Base-by-base conservation (phyloP, 2,329 filamentous ascomycete genomes). In the Apiospora sp. region DNA sequence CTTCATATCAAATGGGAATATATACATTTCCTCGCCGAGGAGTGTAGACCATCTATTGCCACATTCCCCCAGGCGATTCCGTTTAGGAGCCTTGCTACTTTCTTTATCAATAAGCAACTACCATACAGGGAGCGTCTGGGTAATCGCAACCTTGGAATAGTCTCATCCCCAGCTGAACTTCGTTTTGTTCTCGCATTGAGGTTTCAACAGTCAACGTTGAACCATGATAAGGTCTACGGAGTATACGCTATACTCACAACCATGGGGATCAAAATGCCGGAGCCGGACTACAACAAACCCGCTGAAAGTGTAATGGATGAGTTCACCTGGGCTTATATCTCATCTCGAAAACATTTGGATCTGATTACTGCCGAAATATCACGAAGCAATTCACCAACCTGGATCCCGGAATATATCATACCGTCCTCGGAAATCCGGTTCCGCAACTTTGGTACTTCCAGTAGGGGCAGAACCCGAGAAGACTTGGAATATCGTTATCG, bases 101-200 rank as follows among this genome's bases (percentile, higher is more conserved):
- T 19, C 4, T 16, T 54, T 12, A 19, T 54, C 19, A 3, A 16
- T 7, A 30, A 30, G 14, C 16, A 34, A 1, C 12, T 5, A 64
- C 1, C 4, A 7, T 8, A 61, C 54, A 12, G 12, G n/a, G 2
- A 1, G n/a, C 1, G 3, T 27, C 0, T 1, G 51, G 1, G 2
- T 12, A 1, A 19, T 14, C 43, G 1, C 13, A 16, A 46, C 19
- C 19, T 19, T 48, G 43, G 13, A 48, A 2, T 10, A 6, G 16
- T 5, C 2, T 54, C 51, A 14, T 1, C 24, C 4, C 14, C 12
- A 2, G 1, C 12, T 16, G 27, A 58, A 19, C 4, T 34, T 0
- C 5, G 8, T 1, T 58, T 58, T 22, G 1, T 58, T 4, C 51
- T 58, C 13, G 19, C 41, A 8, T 19, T 67, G 34, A 43, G 22